phyloP scores from a whole-genome alignment of 2,329 filamentous ascomycete species.

The Stagonosporopsis vannaccii region DNA sequence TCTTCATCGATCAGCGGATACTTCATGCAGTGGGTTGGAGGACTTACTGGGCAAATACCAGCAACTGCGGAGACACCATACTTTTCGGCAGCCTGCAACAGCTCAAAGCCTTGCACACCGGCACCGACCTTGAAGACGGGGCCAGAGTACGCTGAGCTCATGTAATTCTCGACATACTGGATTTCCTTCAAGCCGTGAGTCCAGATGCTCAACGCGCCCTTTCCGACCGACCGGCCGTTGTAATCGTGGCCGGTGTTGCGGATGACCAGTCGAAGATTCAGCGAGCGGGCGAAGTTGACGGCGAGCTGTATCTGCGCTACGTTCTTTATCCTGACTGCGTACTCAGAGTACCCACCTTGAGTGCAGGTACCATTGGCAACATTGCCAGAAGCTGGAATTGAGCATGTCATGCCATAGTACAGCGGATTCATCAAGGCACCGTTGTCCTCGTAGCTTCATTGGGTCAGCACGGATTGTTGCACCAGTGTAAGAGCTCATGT shows the following conservation, averaged over 20 bases:
- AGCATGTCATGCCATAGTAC: constrained; percentile 41
- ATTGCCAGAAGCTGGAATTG: constrained; percentile 26
- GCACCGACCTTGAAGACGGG: constrained; percentile 42
- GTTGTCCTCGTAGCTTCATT: constrained; percentile 29
- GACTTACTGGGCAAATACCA: constrained; percentile 46
- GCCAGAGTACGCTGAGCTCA: constrained; percentile 36
- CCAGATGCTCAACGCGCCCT: constrained; percentile 40
- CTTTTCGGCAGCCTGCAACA: constrained; percentile 39
- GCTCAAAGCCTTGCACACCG: constrained; percentile 43
- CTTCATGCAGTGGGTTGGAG: no score
- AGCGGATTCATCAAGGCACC: constrained; percentile 39
- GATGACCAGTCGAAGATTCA: constrained; percentile 44
- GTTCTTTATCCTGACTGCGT: constrained; percentile 37
- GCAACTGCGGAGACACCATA: constrained; percentile 37
- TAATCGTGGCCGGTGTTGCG: constrained; percentile 46
- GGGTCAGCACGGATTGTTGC: not conserved
- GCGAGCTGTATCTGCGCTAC: constrained; percentile 45
- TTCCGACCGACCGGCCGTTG: constrained; percentile 38
- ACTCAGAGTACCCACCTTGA: constrained; percentile 39
- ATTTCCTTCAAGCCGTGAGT: constrained; percentile 42
- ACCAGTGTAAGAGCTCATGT: not conserved
- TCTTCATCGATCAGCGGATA: constrained; percentile 25
- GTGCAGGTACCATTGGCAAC: constrained; percentile 36
- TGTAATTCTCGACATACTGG: constrained; percentile 36
- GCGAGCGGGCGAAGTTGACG: constrained; percentile 41